phyloP scores from a whole-genome alignment of 2,329 filamentous ascomycete species.

The Lachnellula arida region DNA sequence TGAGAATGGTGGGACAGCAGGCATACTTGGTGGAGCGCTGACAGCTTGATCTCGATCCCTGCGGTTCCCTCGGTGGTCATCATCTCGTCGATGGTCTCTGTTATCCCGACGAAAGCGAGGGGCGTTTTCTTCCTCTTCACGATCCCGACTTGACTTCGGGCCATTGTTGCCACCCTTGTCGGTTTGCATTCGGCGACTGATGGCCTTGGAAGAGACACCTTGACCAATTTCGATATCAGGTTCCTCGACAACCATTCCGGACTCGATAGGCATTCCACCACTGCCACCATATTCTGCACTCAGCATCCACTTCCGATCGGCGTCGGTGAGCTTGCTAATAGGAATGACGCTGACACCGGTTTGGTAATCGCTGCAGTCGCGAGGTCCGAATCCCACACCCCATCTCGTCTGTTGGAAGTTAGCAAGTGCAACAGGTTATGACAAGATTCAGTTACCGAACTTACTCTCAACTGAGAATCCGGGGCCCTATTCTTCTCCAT shows the following conservation, averaged over 20 bases:
- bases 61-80: conserved; percentile 11
- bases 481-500: conserved; percentile 77
- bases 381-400: conserved; percentile 95
- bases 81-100: conserved; percentile 14
- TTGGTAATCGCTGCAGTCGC: conserved; percentile 94
- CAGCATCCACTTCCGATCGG: conserved; percentile 95
- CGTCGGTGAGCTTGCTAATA: conserved; percentile 87
- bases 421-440: conserved; percentile 16
- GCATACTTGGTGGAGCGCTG: conserved; percentile 16
- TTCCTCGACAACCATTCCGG: conserved; percentile 88
- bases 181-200: conserved; percentile 64
- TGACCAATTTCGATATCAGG: conserved; percentile 98
- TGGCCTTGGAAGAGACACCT: conserved; percentile 91
- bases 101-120: conserved; percentile 19
- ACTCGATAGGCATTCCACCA: conserved; percentile 74
- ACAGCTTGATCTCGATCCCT: conserved; percentile 6
- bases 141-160: conserved; percentile 48
- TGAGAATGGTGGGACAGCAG: conserved; percentile 15
- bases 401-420: conserved; percentile 68
- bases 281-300: conserved; percentile 91
- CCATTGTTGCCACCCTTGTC: conserved; percentile 62
- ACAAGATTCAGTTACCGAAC: conserved; percentile 6
- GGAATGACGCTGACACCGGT: conserved; percentile 92
- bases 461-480: conserved; percentile 45
- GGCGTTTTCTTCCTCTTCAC: conserved; percentile 27